Evolutionary conservation across 169 alveolate species (phyloP).

Genomic region (Plasmodium cynomolgi): DNA sequence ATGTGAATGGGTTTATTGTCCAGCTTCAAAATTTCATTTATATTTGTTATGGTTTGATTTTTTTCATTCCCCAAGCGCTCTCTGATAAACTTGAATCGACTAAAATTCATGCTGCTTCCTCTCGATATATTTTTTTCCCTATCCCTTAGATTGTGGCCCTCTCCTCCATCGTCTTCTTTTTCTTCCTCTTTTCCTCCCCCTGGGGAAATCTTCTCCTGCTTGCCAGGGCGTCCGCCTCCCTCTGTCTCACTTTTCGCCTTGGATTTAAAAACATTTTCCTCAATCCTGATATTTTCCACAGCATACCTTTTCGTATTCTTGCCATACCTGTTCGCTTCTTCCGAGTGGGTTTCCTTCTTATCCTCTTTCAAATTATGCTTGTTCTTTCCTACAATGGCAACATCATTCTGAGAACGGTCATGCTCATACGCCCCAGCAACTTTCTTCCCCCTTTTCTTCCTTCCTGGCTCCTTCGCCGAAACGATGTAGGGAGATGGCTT

Average conservation of each 20-base stretch:
- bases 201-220: neutral
- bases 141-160: neutral
- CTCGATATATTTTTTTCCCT: neutral
- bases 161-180: neutral
- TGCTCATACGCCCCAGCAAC: neutral
- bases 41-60: slow-evolving; percentile 45
- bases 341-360: neutral
- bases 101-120: neutral
- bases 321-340: neutral
- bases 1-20: slow-evolving; percentile 70
- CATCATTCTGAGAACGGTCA: neutral
- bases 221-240: neutral
- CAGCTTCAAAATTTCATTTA: slow-evolving; percentile 59
- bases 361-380: neutral
- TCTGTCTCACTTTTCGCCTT: neutral
- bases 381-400: neutral
- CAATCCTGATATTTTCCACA: neutral
- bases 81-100: slow-evolving; percentile 15
- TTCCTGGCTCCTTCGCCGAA: slow-evolving; percentile 11
- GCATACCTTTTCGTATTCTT: neutral
- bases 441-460: slow-evolving; percentile 10
- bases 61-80: slow-evolving; percentile 26
- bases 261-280: slow-evolving; percentile 4
- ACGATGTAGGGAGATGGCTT: slow-evolving; percentile 76
- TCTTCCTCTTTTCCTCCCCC: neutral